These are phyloP conservation scores for Ceratocystis lukuohia DNA, from an alignment of 2,329 filamentous ascomycete species.

Conservation along the genomic window DNA sequence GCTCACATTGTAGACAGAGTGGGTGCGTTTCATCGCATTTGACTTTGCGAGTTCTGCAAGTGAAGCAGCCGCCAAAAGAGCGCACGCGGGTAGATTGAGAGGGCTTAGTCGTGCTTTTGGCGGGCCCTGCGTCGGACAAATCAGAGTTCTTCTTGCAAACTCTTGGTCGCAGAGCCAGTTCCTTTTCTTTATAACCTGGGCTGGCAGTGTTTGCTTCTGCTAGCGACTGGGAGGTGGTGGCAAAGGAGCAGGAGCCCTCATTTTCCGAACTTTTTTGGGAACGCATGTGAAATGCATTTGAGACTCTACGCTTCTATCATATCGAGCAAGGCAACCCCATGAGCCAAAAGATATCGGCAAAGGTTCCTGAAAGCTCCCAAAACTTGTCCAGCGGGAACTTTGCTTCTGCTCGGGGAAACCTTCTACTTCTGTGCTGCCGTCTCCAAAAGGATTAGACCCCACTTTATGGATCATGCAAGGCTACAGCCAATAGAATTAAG, in stretches of 20 bases:
- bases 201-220: too few species aligned
- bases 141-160: background rate
- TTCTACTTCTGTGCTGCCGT: background rate
- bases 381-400: background rate
- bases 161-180: background rate
- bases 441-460: background rate
- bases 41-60: conserved; percentile 16
- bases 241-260: too few species aligned
- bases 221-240: too few species aligned
- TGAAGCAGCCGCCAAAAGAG: conserved; percentile 17
- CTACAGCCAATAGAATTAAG: background rate
- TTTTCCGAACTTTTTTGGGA: too few species aligned
- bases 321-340: background rate
- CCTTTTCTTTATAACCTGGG: too few species aligned
- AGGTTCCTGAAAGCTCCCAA: background rate
- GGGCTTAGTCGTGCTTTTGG: background rate
- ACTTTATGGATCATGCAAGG: background rate
- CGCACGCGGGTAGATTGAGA: conserved; percentile 5
- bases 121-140: background rate
- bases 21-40: conserved; percentile 18
- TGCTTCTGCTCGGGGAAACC: background rate
- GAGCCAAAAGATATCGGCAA: background rate
- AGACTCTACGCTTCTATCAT: background rate
- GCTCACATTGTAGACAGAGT: conserved; percentile 8
- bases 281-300: background rate